Conservation (phyloP, 179 eudicot genomes). For the Nepenthes alata region DNA sequence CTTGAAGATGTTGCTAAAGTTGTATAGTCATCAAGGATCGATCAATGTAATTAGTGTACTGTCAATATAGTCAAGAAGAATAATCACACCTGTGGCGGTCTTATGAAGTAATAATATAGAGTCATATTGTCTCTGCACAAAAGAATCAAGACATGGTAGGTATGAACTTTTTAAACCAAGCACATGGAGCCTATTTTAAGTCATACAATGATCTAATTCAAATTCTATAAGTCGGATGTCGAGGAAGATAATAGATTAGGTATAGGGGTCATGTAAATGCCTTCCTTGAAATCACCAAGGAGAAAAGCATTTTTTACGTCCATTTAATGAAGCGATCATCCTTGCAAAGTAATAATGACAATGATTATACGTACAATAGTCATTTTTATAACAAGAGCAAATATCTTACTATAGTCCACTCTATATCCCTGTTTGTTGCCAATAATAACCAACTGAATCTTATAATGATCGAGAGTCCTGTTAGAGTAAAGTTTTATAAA, state of each 20-base stretch:
- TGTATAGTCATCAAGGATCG: neutral
- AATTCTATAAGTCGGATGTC: neutral
- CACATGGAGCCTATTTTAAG: conserved; percentile 2
- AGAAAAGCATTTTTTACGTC: neutral
- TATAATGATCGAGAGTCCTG: conserved; percentile 1
- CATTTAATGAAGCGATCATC: neutral
- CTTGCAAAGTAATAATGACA: neutral
- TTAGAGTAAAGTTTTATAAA: neutral
- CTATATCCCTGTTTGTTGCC: neutral
- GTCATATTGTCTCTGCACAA: no score
- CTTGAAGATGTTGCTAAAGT: no score
- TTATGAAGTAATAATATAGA: neutral
- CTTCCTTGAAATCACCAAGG: conserved; percentile 1
- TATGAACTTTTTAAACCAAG: conserved; percentile 9
- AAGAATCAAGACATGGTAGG: neutral
- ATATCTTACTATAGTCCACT: neutral
- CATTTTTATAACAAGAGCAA: conserved; percentile 7
- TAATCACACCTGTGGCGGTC: neutral
- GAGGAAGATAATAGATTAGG: neutral
- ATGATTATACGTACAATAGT: neutral
- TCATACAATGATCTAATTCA: conserved; percentile 2
- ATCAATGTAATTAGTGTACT: neutral
- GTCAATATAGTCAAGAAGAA: neutral
- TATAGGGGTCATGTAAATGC: neutral
- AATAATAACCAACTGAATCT: neutral